These are phyloP conservation scores for Pseudonectria foliicola DNA, from an alignment of 2,329 filamentous ascomycete species.

Conservation along the genomic window DNA sequence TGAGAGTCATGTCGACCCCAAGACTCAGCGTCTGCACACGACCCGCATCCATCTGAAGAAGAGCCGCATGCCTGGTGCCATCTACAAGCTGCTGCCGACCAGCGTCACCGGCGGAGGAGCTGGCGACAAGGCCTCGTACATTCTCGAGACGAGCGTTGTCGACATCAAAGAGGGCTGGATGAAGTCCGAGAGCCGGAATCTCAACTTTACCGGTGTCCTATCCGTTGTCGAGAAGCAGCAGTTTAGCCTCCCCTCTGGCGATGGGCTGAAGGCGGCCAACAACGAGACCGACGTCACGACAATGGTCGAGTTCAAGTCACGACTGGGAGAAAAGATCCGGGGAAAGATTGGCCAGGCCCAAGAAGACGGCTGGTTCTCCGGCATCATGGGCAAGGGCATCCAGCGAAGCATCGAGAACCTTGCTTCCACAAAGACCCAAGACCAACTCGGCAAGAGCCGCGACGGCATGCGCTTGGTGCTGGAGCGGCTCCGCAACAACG, in stretches of 20 bases:
- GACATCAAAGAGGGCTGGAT: slow-evolving; percentile 78
- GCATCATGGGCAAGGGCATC: slow-evolving; percentile 53
- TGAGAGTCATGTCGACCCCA: slow-evolving; percentile 62
- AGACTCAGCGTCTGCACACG: slow-evolving; percentile 68
- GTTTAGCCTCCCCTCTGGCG: slow-evolving; percentile 43
- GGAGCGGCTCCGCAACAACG: slow-evolving; percentile 56
- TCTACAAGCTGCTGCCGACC: slow-evolving; percentile 67
- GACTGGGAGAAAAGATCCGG: slow-evolving; percentile 61
- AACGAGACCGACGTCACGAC: slow-evolving; percentile 61
- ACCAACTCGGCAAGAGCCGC: slow-evolving; percentile 71
- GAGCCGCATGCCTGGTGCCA: slow-evolving; percentile 66
- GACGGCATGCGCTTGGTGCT: slow-evolving; percentile 80
- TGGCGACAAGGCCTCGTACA: slow-evolving; percentile 67
- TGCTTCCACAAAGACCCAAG: slow-evolving; percentile 68
- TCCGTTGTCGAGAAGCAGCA: slow-evolving; percentile 71
- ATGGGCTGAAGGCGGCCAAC: slow-evolving; percentile 16
- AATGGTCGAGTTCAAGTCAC: slow-evolving; percentile 66
- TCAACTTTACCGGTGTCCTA: slow-evolving; percentile 75
- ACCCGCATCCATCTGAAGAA: slow-evolving; percentile 77
- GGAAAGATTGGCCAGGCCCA: slow-evolving; percentile 43
- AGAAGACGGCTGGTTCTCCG: slow-evolving; percentile 44
- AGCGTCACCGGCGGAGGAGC: slow-evolving; percentile 58
- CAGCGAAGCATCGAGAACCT: slow-evolving; percentile 75
- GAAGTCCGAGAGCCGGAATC: slow-evolving; percentile 71
- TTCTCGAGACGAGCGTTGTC: slow-evolving; percentile 72